These are phyloP conservation scores for Saccharomyces hybrid DNA, from an alignment of 1,139 yeast genomes.

Conservation along the genomic window DNA sequence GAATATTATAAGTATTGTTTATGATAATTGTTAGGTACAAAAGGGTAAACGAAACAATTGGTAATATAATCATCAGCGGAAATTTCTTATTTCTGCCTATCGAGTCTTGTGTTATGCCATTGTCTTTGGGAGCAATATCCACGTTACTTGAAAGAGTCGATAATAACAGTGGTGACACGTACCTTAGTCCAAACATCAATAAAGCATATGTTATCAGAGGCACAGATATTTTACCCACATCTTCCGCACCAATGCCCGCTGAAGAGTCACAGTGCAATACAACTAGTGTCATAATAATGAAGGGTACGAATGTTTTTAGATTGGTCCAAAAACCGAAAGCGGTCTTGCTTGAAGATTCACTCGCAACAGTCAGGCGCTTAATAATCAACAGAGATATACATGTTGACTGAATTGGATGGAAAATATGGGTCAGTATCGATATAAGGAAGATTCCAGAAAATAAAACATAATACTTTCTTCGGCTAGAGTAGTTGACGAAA, in stretches of 20 bases:
- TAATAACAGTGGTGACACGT: background rate
- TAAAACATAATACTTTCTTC: background rate
- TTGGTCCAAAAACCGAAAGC: background rate
- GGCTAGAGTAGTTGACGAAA: conserved; percentile 4
- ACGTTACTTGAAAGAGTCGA: background rate
- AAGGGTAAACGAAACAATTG: conserved; percentile 3
- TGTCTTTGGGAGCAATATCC: background rate
- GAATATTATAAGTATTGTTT: conserved; percentile 13
- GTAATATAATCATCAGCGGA: background rate
- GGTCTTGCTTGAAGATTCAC: background rate
- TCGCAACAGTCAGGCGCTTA: conserved; percentile 3
- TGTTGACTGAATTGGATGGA: conserved; percentile 19
- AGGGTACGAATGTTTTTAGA: background rate
- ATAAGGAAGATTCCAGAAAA: background rate
- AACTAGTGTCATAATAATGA: background rate
- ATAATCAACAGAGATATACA: conserved; percentile 18
- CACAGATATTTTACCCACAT: background rate
- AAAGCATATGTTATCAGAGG: background rate
- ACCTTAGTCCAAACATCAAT: background rate
- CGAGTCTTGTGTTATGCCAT: background rate
- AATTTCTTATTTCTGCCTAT: background rate
- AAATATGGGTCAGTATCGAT: background rate
- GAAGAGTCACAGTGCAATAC: background rate
- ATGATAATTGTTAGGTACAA: conserved; percentile 7
- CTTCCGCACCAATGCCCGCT: background rate